Base-by-base conservation (phyloP, 345 rosid genomes). In the Syzygium aqueum region DNA sequence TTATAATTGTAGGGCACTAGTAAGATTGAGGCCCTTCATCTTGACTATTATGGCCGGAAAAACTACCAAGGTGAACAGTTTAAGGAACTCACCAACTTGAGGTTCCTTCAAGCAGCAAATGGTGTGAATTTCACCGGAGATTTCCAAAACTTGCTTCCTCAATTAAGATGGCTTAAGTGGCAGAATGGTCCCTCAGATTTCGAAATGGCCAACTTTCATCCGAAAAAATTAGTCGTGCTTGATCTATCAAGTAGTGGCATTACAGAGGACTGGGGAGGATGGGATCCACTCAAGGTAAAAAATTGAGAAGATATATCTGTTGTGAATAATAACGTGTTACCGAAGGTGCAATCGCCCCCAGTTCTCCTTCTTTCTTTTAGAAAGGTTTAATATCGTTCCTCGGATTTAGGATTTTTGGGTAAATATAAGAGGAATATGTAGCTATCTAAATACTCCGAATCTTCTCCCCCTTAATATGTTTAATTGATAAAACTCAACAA, bases 381-480 rank as follows among this genome's bases (percentile, higher is more conserved):
- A 5, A 13, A 61, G 8, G 8, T 15, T 28, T 15, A 8, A 2
- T n/a, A 6, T n/a, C 33, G 3, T n/a, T 27, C 17, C 28, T 11
- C 7, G 1, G 1, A 54, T 54, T 22, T 0, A 54, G 59, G 59
- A 54, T 54, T 54, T 54, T 54, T 11, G 0, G 3, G 11, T 8
- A 0, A 54, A 54, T 54, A 54, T 21, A n/a, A n/a, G n/a, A n/a
- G 59, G 27, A 21, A 54, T 54, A 7, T 54, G 8, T 22, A 54
- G 59, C 11, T 1, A 2, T 11, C 59, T 22, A 22, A 3, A 1
- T 54, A 8, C 22, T 54, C 0, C 0, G 27, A 54, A 22, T 25
- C 27, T 0, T 21, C 11, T 0, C 2, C 27, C 2, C 27, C 27
- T 54, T 54, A 54, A 53, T 43, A 21, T 8, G 11, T 3, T 54